Evolutionary conservation across 768 basidiomycete genomes (phyloP), one percentile per base, ranked within the genome.

Genomic region (Sporobolomyces roseus): DNA sequence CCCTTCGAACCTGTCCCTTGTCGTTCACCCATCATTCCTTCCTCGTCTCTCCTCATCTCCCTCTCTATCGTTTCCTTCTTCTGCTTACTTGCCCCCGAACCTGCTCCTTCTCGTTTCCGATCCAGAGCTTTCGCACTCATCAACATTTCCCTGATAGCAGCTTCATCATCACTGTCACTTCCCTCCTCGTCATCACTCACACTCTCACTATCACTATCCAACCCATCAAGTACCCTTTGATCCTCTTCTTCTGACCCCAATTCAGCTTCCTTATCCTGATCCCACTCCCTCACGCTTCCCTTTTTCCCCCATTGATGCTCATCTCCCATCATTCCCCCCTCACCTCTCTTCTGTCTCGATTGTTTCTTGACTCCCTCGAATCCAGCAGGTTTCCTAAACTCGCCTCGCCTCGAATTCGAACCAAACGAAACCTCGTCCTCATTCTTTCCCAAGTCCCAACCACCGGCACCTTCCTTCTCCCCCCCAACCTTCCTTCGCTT

Each of bases 311-410:
- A 68, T 43, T 49, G 3, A 27, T 65, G 49, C 10, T 27, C 12
- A 19, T 58, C 65, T 7, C 48, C 46, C 25, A 61, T 64, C 63
- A 48, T 45, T 14, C n/a, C 25, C 29, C 64, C 61, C 38, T 38
- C 52, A 25, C 36, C 50, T 19, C 50, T 29, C 30, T 46, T 54
- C 1, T 30, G 13, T 35, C 29, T 54, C 23, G 6, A 13, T 17
- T 41, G 38, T 8, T 52, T 45, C 45, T 62, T 68, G n/a, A 36
- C 66, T 19, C 65, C 64, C 23, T 72, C 71, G 36, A 63, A 68
- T 27, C 66, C 66, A 7, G 23, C 45, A 19, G 71, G 71, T 14
- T 53, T 62, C 16, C 56, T 54, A 27, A 67, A 72, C n/a, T 32
- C 25, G 0, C 45, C 21, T 36, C 33, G 21, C 12, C 43, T 51